Evolutionary conservation across 2,329 filamentous ascomycete species (phyloP).

Genomic region (Lecanosticta acicola): DNA sequence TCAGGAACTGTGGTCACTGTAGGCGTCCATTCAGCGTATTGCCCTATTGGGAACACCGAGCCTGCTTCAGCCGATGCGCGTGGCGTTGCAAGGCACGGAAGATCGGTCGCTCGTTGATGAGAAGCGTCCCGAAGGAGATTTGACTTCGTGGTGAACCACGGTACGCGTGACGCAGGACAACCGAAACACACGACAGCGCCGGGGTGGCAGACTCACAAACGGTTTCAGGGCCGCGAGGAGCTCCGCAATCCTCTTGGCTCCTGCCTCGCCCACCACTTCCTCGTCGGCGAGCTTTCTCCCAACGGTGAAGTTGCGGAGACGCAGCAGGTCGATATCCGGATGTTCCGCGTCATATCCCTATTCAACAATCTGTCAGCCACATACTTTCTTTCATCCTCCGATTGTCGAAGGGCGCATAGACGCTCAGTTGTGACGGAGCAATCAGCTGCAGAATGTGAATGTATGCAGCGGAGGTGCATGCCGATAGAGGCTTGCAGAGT

Average conservation of each 20-base stretch:
- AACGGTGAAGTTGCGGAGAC: slow-evolving; percentile 73
- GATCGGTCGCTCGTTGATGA: no score
- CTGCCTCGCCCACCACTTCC: slow-evolving; percentile 57
- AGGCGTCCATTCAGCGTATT: no score
- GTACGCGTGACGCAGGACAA: background rate
- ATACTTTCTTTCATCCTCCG: background rate
- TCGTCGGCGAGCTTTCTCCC: slow-evolving; percentile 61
- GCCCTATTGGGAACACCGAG: no score
- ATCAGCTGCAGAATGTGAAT: no score
- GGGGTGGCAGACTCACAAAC: slow-evolving; percentile 59
- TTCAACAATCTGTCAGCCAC: slow-evolving; percentile 1
- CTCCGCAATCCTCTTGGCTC: slow-evolving; percentile 59
- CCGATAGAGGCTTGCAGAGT: no score
- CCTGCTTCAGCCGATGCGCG: no score
- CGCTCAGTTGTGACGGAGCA: no score
- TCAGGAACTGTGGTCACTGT: background rate
- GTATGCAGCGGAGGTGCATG: no score
- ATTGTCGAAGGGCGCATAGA: no score
- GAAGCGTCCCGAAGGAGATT: no score
- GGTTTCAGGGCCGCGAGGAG: slow-evolving; percentile 65
- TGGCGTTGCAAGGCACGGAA: no score
- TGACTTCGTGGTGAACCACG: slow-evolving; percentile 7
- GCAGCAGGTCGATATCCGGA: slow-evolving; percentile 71
- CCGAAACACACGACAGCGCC: slow-evolving; percentile 1
- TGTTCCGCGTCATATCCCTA: slow-evolving; percentile 48